Base-by-base conservation (phyloP, 805 yeast genomes). In the Wickerhamomyces mucosus region DNA sequence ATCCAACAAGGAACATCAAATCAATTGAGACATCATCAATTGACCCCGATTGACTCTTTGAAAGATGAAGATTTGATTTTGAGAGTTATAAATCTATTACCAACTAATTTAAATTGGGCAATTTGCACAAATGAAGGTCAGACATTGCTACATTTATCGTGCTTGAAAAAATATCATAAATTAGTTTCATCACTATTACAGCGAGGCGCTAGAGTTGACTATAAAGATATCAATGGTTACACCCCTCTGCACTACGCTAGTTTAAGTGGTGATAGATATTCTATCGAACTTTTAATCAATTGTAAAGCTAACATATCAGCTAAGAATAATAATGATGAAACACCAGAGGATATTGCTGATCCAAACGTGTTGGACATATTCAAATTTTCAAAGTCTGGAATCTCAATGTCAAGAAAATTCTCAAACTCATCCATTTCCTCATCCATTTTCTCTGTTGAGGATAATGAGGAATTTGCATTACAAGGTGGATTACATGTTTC, bases 161-260 rank as follows among this genome's bases (percentile, higher is more conserved):
- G 86, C 9, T 53, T 82, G 36, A 75, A 78, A 48, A 89, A 89
- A 15, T 82, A 83, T 46, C 53, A 59, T 26, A 65, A 68, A 21
- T 63, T 92, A 33, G 70, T 74, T 13, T 59, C 69, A 16, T 76
- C 76, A 18, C 65, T 92, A 46, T 59, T 88, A 4, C 74, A 67
- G 30, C 72, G 59, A 25, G 78, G 77, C 23, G 78, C 85, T 37
- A 71, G 78, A 46, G 65, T 78, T 27, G 88, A 84, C 53, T 62
- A 67, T 28, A 72, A 70, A 45, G 98, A 92, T 53, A 65, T 68
- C 26, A 82, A 78, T 50, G 96, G 95, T 2, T 72, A 72, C 39
- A 78, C 96, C 0, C 95, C 98, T 5, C 61, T 92, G 35, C 95
- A 88, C 53, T 77, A 81, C 49, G 95, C 96, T 0, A 72, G 85